Conservation (phyloP, 2,329 filamentous ascomycete species). For the Keithomyces neogunnii region DNA sequence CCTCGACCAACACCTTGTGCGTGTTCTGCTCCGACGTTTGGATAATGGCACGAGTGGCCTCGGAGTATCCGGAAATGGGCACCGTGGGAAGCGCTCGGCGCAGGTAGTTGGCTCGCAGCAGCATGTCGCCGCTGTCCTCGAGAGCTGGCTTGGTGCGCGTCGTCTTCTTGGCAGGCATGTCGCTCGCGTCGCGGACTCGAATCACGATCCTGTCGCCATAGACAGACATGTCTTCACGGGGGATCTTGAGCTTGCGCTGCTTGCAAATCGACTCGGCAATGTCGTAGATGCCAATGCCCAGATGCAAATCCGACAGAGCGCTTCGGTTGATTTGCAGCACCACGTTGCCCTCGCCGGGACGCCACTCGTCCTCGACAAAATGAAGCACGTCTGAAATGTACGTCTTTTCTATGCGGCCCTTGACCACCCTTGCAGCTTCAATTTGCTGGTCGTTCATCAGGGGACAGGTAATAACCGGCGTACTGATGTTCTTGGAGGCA, state of each 20-base stretch:
- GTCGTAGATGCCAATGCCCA: constrained; percentile 67
- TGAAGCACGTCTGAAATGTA: constrained; percentile 74
- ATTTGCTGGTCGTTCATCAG: constrained; percentile 68
- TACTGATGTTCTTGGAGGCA: constrained; percentile 87
- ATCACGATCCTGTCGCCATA: constrained; percentile 60
- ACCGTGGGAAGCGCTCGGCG: constrained; percentile 74
- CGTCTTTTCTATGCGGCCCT: constrained; percentile 91
- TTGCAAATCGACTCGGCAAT: constrained; percentile 70
- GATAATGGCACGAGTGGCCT: constrained; percentile 80
- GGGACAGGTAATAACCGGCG: constrained; percentile 84
- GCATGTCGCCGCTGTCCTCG: constrained; percentile 39
- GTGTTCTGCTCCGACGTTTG: constrained; percentile 65
- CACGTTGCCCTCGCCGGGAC: constrained; percentile 65
- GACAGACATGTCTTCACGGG: constrained; percentile 55
- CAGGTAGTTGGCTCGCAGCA: constrained; percentile 75
- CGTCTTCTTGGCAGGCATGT: constrained; percentile 37
- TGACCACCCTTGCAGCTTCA: constrained; percentile 79
- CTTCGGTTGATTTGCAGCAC: constrained; percentile 74
- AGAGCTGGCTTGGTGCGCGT: constrained; percentile 36
- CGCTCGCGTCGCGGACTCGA: constrained; percentile 52
- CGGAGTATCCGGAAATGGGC: constrained; percentile 83
- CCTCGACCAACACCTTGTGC: constrained; percentile 78
- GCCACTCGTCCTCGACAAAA: constrained; percentile 84
- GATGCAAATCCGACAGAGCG: constrained; percentile 69
- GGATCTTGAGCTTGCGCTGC: constrained; percentile 76